Conservation (phyloP, 2,329 filamentous ascomycete species). For the Catunica adiposa region DNA sequence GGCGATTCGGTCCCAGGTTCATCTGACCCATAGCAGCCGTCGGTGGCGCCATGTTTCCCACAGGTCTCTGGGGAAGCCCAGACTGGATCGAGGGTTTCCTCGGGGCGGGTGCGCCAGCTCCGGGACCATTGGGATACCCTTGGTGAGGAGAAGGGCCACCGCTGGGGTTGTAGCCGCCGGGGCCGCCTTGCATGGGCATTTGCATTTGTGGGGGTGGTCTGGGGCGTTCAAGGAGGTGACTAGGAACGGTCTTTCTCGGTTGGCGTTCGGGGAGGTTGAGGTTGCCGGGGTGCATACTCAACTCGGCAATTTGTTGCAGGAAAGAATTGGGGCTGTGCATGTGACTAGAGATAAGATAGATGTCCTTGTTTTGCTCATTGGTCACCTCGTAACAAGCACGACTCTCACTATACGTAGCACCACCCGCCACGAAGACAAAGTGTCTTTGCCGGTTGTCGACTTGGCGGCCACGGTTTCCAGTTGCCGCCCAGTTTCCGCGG, state of each 20-base stretch:
- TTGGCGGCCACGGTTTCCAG: conserved; percentile 43
- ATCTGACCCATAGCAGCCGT: conserved; percentile 12
- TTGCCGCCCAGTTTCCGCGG: conserved; percentile 89
- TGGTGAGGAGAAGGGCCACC: conserved; percentile 2
- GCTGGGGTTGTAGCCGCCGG: conserved; percentile 1
- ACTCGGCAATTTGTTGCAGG: conserved; percentile 63
- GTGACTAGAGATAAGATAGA: conserved; percentile 80
- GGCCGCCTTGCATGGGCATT: conserved; percentile 2
- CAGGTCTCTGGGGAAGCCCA: conserved; percentile 5
- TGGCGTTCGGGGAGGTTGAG: conserved; percentile 69
- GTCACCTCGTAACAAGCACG: conserved; percentile 79
- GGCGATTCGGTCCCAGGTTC: conserved; percentile 8
- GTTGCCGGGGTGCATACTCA: conserved; percentile 56
- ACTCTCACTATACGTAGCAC: conserved; percentile 83
- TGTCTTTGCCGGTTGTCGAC: conserved; percentile 73
- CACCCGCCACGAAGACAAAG: conserved; percentile 88
- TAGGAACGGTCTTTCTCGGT: conserved; percentile 65
- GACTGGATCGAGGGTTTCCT: not conserved
- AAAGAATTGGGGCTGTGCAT: conserved; percentile 81
- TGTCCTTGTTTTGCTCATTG: conserved; percentile 53
- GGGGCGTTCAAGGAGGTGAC: conserved; percentile 62
- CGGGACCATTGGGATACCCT: not conserved
- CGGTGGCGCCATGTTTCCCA: conserved; percentile 1
- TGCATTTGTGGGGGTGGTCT: conserved; percentile 10
- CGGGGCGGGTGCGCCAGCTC: not conserved